phyloP scores from a whole-genome alignment of 495 filamentous ascomycete genomes.

The Daldinia loculata region DNA sequence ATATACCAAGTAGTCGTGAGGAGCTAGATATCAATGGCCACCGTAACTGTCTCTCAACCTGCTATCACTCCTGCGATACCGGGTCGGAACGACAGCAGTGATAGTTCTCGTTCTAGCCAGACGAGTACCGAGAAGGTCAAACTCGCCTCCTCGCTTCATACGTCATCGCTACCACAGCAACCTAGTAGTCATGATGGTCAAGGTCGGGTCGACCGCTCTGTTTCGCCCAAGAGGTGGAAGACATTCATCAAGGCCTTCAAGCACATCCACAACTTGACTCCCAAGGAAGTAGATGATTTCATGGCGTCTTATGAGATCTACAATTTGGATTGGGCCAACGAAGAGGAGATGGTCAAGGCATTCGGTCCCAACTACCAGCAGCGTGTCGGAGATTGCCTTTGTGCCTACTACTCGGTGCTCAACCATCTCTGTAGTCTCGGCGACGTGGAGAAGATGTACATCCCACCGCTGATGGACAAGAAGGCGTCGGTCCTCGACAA shows the following conservation, averaged over 20 bases:
- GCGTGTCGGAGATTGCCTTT: constrained; percentile 66
- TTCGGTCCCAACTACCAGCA: constrained; percentile 68
- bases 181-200: constrained; percentile 33
- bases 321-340: constrained; percentile 70
- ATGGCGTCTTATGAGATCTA: constrained; percentile 74
- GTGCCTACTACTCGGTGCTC: constrained; percentile 68
- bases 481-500: constrained; percentile 62
- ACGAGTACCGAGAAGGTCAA: constrained; percentile 42
- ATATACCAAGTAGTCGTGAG: constrained; percentile 14
- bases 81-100: constrained; percentile 45
- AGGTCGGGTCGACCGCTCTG: constrained; percentile 54
- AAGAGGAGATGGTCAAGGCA: constrained; percentile 63
- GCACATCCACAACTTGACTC: constrained; percentile 64
- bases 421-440: constrained; percentile 73
- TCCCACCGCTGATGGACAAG: constrained; percentile 68
- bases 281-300: constrained; percentile 68
- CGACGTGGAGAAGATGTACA: constrained; percentile 75
- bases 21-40: constrained; percentile 40
- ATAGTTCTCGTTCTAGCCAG: constrained; percentile 46
- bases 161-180: constrained; percentile 22
- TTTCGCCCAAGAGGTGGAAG: constrained; percentile 63
- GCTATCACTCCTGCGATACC: constrained; percentile 35
- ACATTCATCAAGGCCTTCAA: constrained; percentile 65
- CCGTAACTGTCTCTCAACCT: constrained; percentile 36
- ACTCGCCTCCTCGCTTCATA: constrained; percentile 31